Evolutionary conservation across 208 protist genomes (phyloP).

Genomic region (Trypanosoma congolense): DNA sequence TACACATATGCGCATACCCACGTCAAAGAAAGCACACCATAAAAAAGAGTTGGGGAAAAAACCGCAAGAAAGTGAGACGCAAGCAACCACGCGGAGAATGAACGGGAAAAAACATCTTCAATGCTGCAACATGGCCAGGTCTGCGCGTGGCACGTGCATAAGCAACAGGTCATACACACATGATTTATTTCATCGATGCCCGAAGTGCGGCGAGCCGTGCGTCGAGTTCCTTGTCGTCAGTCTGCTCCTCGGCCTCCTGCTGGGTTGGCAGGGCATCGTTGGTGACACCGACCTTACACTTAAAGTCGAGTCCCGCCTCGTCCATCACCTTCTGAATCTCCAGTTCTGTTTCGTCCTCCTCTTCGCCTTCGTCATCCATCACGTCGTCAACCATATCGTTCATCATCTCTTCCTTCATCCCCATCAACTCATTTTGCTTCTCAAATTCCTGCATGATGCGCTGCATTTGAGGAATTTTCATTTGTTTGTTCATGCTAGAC

Average conservation of each 20-base stretch:
- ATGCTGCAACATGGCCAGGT: no score
- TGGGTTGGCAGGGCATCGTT: slow-evolving; percentile 37
- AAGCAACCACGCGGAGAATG: no score
- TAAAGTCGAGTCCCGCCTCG: slow-evolving; percentile 88
- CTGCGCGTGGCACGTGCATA: no score
- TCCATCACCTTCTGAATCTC: slow-evolving; percentile 91
- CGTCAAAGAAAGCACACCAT: no score
- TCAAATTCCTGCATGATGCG: slow-evolving; percentile 98
- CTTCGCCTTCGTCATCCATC: slow-evolving; percentile 88
- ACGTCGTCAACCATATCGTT: slow-evolving; percentile 90
- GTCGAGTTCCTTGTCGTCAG: slow-evolving; percentile 81
- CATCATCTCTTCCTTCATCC: slow-evolving; percentile 99
- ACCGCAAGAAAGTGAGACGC: neutral
- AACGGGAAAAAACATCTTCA: no score
- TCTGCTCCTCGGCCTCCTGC: slow-evolving; percentile 33
- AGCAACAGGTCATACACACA: slow-evolving; percentile 1
- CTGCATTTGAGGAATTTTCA: slow-evolving; percentile 96
- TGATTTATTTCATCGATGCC: slow-evolving; percentile 58
- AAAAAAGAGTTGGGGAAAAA: slow-evolving; percentile 1
- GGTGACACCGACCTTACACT: slow-evolving; percentile 65
- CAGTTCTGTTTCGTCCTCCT: slow-evolving; percentile 88
- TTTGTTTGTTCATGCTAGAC: slow-evolving; percentile 94
- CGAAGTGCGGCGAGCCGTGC: slow-evolving; percentile 75
- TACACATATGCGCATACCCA: no score
- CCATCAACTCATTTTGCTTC: slow-evolving; percentile 96